phyloP scores from a whole-genome alignment of 257 asterid genomes.

The Solanum rostratum region DNA sequence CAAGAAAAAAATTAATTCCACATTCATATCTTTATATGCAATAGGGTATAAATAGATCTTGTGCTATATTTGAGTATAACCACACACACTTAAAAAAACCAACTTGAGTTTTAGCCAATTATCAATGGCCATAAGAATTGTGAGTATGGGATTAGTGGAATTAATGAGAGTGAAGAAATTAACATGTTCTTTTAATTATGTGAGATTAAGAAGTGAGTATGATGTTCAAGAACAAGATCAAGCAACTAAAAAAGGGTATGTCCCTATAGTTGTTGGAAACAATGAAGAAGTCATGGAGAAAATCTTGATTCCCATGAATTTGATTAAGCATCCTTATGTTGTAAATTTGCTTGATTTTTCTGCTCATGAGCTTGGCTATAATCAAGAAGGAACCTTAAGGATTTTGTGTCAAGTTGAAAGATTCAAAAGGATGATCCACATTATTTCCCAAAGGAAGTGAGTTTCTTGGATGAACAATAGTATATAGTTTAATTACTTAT shows the following conservation, averaged over 20 bases:
- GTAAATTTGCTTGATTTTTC: constrained; percentile 3
- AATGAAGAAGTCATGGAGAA: background rate
- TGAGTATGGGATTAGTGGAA: background rate
- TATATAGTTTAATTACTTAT: background rate
- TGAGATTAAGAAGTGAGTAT: background rate
- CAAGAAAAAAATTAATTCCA: background rate
- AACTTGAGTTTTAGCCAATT: background rate
- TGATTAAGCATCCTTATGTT: constrained; percentile 8
- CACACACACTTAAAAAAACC: background rate
- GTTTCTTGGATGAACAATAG: background rate
- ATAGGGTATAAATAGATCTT: background rate
- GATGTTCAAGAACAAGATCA: background rate
- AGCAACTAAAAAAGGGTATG: background rate
- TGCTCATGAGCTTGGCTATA: constrained; percentile 2
- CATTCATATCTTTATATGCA: background rate
- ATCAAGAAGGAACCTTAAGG: background rate
- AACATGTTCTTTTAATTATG: background rate
- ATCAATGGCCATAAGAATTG: background rate
- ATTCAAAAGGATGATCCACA: background rate
- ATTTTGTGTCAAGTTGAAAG: constrained; percentile 2
- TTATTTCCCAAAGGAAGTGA: background rate
- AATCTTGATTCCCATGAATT: background rate
- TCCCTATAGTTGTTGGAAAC: constrained; percentile 7
- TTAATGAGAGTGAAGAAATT: background rate
- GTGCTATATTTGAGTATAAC: background rate